These are phyloP conservation scores for Ganoderma resinaceum DNA, from an alignment of 1,284 basidiomycete genomes.

Conservation along the genomic window DNA sequence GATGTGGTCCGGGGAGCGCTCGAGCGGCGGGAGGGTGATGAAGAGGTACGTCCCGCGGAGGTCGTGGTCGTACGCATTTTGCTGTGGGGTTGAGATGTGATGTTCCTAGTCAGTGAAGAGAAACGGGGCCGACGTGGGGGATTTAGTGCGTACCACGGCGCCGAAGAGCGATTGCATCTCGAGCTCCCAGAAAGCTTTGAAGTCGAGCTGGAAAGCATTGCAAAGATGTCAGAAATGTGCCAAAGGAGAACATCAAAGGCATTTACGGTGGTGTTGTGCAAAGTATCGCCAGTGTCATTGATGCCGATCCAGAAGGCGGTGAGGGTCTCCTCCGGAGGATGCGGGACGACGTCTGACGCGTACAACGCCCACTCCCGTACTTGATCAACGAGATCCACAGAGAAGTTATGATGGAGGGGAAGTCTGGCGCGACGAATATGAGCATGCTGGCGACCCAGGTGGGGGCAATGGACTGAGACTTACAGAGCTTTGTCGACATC, in stretches of 20 bases:
- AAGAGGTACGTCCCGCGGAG: slow-evolving; percentile 56
- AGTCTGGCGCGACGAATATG: slow-evolving; percentile 32
- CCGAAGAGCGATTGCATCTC: slow-evolving; percentile 60
- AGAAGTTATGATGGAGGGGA: slow-evolving; percentile 51
- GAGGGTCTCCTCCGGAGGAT: slow-evolving; percentile 50
- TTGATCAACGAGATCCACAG: slow-evolving; percentile 55
- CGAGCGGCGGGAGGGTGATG: slow-evolving; percentile 61
- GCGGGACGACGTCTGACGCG: slow-evolving; percentile 52
- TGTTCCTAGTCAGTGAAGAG: too few relatives aligned
- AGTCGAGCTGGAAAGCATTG: slow-evolving; percentile 29
- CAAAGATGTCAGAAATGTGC: not conserved
- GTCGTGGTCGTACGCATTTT: slow-evolving; percentile 49
- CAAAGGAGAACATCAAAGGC: not conserved
- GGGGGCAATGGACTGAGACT: slow-evolving; percentile 14
- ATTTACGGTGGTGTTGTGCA: slow-evolving; percentile 51
- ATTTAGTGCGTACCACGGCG: slow-evolving; percentile 48
- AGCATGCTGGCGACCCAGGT: not conserved
- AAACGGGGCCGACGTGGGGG: not conserved
- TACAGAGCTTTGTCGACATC: slow-evolving; percentile 57
- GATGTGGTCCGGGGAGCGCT: slow-evolving; percentile 50
- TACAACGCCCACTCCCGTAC: slow-evolving; percentile 56
- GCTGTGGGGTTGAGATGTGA: slow-evolving; percentile 37
- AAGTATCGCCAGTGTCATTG: slow-evolving; percentile 61
- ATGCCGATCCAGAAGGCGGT: slow-evolving; percentile 67
- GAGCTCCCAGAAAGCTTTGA: slow-evolving; percentile 54